Conservation (phyloP, 106 monocot species). For the Dioscorea alata region DNA sequence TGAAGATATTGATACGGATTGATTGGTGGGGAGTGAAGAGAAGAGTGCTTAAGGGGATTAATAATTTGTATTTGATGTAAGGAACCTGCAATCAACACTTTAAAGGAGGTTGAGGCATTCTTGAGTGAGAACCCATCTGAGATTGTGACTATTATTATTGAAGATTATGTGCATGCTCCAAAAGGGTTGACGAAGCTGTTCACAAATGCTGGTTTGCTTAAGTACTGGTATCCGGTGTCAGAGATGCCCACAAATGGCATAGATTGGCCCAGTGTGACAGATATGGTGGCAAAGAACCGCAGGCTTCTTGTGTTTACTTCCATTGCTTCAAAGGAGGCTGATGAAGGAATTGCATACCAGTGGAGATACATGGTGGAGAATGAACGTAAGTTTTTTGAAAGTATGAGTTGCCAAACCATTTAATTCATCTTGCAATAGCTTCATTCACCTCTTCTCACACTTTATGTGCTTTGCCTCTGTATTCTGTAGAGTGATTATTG, state of each 20-base stretch:
- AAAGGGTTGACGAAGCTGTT: slow-evolving; percentile 84
- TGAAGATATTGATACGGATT: background rate
- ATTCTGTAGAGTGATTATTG: too few species aligned
- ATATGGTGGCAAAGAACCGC: slow-evolving; percentile 79
- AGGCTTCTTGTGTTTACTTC: slow-evolving; percentile 87
- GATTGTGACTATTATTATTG: slow-evolving; percentile 93
- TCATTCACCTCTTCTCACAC: too few species aligned
- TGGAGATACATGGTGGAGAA: slow-evolving; percentile 94
- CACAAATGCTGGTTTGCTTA: slow-evolving; percentile 65
- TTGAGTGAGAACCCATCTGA: slow-evolving; percentile 71
- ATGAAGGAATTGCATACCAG: slow-evolving; percentile 98
- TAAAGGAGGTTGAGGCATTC: slow-evolving; percentile 91
- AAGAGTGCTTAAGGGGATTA: background rate
- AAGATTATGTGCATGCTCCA: slow-evolving; percentile 85
- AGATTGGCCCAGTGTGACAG: slow-evolving; percentile 84
- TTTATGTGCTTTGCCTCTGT: too few species aligned
- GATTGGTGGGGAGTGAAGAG: background rate
- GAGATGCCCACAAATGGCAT: slow-evolving; percentile 86
- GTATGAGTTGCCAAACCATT: background rate
- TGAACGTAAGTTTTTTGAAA: slow-evolving; percentile 56
- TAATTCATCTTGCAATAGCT: too few species aligned
- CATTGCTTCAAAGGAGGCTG: slow-evolving; percentile 80
- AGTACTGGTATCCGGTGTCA: slow-evolving; percentile 78
- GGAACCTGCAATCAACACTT: slow-evolving; percentile 92
- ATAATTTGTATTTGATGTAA: slow-evolving; percentile 15